phyloP scores from a whole-genome alignment of 495 filamentous ascomycete species.

The Daldinia loculata region DNA sequence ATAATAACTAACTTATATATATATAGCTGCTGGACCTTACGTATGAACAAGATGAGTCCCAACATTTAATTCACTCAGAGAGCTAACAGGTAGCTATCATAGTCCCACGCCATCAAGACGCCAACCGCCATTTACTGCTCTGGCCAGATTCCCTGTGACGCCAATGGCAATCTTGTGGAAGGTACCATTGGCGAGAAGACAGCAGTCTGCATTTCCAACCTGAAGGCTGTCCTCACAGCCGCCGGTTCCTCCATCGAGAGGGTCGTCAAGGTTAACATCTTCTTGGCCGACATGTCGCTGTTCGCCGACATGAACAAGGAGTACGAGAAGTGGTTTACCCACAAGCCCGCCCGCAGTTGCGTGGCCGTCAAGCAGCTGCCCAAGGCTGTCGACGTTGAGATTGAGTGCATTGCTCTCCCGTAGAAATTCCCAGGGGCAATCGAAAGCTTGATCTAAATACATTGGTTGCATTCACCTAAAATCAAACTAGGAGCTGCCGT shows the following conservation, averaged over 20 bases:
- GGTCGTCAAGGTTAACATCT: conserved; percentile 85
- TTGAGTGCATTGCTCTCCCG: conserved; percentile 85
- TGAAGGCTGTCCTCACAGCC: conserved; percentile 77
- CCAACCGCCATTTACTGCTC: conserved; percentile 88
- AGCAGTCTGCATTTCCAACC: conserved; percentile 75
- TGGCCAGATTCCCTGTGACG: conserved; percentile 87
- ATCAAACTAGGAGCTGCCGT: neutral
- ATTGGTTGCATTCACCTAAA: neutral
- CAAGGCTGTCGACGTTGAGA: conserved; percentile 90
- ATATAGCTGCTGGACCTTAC: conserved; percentile 63
- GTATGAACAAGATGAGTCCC: conserved; percentile 47
- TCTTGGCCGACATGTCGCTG: conserved; percentile 84
- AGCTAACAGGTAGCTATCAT: conserved; percentile 20
- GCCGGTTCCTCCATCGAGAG: conserved; percentile 78
- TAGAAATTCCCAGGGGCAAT: conserved; percentile 45
- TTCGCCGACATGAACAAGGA: conserved; percentile 87
- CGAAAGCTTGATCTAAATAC: neutral
- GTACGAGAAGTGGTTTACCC: conserved; percentile 86
- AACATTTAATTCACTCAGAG: neutral
- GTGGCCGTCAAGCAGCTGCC: conserved; percentile 90
- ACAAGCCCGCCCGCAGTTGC: conserved; percentile 92
- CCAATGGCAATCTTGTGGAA: conserved; percentile 74
- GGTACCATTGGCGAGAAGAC: conserved; percentile 83
- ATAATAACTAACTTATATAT: conserved; percentile 21
- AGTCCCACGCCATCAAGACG: conserved; percentile 92